phyloP scores from a whole-genome alignment of 371 early-diverging fungal genomes.

The Mucor indicus region DNA sequence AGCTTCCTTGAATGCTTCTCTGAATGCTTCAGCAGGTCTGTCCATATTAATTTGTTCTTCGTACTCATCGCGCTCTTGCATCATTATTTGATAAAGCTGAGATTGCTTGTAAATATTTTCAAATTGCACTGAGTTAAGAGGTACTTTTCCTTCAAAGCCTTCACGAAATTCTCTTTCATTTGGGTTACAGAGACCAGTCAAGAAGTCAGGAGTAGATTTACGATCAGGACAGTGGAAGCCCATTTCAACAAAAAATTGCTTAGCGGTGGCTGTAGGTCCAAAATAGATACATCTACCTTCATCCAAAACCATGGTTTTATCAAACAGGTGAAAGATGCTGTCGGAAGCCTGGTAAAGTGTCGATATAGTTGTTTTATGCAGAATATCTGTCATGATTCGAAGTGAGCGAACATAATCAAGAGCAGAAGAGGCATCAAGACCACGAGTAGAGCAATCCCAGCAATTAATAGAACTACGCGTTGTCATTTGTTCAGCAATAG shows the following conservation, averaged over 20 bases:
- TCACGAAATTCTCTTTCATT: conserved; percentile 57
- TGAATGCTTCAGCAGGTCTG: conserved; percentile 43
- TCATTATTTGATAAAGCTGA: conserved; percentile 21
- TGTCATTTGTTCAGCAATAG: conserved; percentile 86
- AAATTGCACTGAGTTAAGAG: conserved; percentile 47
- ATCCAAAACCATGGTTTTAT: conserved; percentile 70
- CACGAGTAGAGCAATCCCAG: conserved; percentile 88
- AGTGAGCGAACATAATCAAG: conserved; percentile 73
- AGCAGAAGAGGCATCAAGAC: conserved; percentile 91
- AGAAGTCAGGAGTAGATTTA: conserved; percentile 74
- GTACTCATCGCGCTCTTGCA: conserved; percentile 38
- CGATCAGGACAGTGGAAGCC: conserved; percentile 71
- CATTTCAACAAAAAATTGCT: conserved; percentile 60
- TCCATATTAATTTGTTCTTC: conserved; percentile 24
- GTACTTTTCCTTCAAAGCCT: conserved; percentile 49
- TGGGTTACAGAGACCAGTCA: conserved; percentile 67
- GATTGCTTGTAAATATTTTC: conserved; percentile 40
- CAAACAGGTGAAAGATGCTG: conserved; percentile 73
- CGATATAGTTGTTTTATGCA: conserved; percentile 55
- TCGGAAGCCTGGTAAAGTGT: conserved; percentile 68
- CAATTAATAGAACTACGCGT: conserved; percentile 71
- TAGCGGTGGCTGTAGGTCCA: conserved; percentile 62
- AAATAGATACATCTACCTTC: conserved; percentile 75
- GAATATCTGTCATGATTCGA: conserved; percentile 61
- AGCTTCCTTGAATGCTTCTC: conserved; percentile 42